Evolutionary conservation across 805 yeast genomes (phyloP).

Genomic region (Yarrowia hollandica): DNA sequence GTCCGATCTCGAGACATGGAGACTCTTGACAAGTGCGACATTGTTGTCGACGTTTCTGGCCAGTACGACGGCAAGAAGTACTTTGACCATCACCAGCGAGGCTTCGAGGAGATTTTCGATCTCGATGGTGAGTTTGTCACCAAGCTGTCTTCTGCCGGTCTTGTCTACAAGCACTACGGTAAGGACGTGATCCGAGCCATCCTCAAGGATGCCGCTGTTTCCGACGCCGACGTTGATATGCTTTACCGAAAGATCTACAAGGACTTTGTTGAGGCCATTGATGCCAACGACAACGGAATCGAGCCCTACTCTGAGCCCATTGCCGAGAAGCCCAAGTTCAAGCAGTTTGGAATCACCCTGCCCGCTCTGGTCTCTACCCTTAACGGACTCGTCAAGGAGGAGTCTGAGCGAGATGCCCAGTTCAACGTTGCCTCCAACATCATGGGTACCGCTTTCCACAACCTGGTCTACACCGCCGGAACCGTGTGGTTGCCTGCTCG

Average conservation of each 20-base stretch:
- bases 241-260: conserved; percentile 77
- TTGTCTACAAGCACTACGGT: conserved; percentile 69
- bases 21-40: conserved; percentile 82
- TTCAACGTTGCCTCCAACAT: conserved; percentile 71
- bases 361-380: conserved; percentile 75
- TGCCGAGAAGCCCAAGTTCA: conserved; percentile 55
- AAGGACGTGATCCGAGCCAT: conserved; percentile 48
- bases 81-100: conserved; percentile 97
- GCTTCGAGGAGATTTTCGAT: conserved; percentile 73
- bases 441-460: conserved; percentile 80
- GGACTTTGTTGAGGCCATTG: conserved; percentile 86
- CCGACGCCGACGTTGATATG: conserved; percentile 52
- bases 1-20: conserved; percentile 82
- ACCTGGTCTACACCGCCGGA: conserved; percentile 68
- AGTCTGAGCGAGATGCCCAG: conserved; percentile 55
- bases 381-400: conserved; percentile 83
- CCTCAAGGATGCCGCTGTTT: conserved; percentile 45
- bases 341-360: conserved; percentile 69
- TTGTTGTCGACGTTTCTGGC: conserved; percentile 94
- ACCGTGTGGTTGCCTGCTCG: conserved; percentile 91
- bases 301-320: conserved; percentile 61
- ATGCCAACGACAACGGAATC: conserved; percentile 95
- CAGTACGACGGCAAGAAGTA: conserved; percentile 80
- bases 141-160: conserved; percentile 89
- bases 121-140: conserved; percentile 54